Evolutionary conservation across 1,139 yeast species (phyloP).

Genomic region (Diutina catenulata): DNA sequence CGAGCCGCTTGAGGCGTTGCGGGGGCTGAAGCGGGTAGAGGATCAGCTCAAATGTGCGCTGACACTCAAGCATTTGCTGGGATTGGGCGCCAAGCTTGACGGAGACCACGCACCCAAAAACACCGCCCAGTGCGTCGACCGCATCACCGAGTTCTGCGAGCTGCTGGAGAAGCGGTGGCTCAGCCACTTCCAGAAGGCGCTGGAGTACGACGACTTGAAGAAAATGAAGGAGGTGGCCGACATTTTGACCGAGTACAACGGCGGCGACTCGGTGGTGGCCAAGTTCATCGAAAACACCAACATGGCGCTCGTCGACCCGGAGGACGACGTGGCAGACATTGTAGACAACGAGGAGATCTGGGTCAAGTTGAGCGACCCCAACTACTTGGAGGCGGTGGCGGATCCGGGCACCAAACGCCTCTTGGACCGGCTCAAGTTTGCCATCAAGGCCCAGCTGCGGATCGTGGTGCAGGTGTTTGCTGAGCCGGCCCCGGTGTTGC

Average conservation of each 20-base stretch:
- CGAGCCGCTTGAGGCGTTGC: constrained; percentile 44
- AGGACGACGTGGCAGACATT: constrained; percentile 19
- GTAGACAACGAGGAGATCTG: constrained; percentile 28
- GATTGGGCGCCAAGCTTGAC: constrained; percentile 46
- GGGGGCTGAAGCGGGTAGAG: constrained; percentile 28
- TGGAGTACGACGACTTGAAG: constrained; percentile 45
- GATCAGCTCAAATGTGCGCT: constrained; percentile 60
- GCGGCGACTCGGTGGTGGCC: constrained; percentile 74
- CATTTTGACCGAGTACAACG: constrained; percentile 71
- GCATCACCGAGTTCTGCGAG: constrained; percentile 65
- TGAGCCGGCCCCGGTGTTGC: constrained; percentile 52
- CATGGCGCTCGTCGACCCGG: constrained; percentile 35
- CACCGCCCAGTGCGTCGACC: constrained; percentile 36
- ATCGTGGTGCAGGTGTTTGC: constrained; percentile 66
- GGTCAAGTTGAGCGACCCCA: constrained; percentile 26
- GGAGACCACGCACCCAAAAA: constrained; percentile 20
- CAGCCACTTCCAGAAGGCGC: constrained; percentile 46
- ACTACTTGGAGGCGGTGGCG: constrained; percentile 16
- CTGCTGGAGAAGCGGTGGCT: constrained; percentile 58
- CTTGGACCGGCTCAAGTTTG: constrained; percentile 25
- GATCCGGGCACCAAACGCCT: constrained; percentile 24
- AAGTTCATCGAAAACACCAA: constrained; percentile 76
- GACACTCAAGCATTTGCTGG: constrained; percentile 52
- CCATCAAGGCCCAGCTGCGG: constrained; percentile 59
- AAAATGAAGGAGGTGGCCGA: constrained; percentile 72